These are phyloP conservation scores for Hypsizygus marmoreus DNA, from an alignment of 768 basidiomycete genomes.

Conservation along the genomic window DNA sequence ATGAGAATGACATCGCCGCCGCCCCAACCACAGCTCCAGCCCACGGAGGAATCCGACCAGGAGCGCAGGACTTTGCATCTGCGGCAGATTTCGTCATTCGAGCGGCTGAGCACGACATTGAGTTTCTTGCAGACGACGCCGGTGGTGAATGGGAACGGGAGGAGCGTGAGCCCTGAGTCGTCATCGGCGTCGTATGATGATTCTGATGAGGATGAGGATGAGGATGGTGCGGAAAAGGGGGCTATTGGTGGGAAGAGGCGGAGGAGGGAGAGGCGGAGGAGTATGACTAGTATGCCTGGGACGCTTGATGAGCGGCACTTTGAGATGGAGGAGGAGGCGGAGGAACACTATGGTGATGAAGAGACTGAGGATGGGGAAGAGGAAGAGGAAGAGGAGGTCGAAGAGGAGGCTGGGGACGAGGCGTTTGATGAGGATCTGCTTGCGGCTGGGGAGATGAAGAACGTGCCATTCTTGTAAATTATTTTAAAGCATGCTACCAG, in stretches of 20 bases:
- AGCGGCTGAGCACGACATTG: slow-evolving; percentile 64
- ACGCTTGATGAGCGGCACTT: slow-evolving; percentile 68
- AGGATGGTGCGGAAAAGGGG: slow-evolving; percentile 39
- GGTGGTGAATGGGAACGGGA: slow-evolving; percentile 36
- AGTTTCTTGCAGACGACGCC: slow-evolving; percentile 47
- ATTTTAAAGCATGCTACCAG: no score
- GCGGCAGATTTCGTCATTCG: slow-evolving; percentile 77
- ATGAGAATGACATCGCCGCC: slow-evolving; percentile 28
- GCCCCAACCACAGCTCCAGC: no score
- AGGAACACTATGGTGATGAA: slow-evolving; percentile 32
- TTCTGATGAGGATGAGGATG: slow-evolving; percentile 52
- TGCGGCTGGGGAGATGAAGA: slow-evolving; percentile 83
- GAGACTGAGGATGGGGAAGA: slow-evolving; percentile 36
- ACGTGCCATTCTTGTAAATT: slow-evolving; percentile 62
- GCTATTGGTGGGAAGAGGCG: slow-evolving; percentile 41
- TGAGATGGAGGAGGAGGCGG: slow-evolving; percentile 48
- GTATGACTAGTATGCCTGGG: slow-evolving; percentile 87
- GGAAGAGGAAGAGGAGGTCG: slow-evolving; percentile 44
- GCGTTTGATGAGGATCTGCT: slow-evolving; percentile 80
- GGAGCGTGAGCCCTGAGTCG: slow-evolving; percentile 58
- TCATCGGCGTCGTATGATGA: slow-evolving; percentile 60
- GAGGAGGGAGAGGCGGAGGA: slow-evolving; percentile 51
- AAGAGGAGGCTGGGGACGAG: slow-evolving; percentile 67
- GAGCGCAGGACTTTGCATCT: slow-evolving; percentile 42
- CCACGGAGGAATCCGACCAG: no score